phyloP scores from a whole-genome alignment of 1,284 basidiomycete genomes.

The Ceratobasidium papillatum region DNA sequence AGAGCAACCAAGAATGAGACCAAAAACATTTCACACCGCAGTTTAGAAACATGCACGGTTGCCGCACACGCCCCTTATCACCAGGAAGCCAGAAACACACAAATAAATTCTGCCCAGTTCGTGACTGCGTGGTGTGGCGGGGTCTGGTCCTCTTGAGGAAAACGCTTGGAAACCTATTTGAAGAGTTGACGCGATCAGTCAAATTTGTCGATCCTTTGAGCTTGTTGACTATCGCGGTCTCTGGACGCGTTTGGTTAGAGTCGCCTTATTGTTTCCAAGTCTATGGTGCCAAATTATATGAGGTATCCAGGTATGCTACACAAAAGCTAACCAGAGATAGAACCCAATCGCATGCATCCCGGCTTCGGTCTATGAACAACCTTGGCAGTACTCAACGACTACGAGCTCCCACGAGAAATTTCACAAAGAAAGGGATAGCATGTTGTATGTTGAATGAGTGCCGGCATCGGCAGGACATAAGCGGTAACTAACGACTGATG shows the following conservation, averaged over 20 bases:
- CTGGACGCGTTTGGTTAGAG: neutral
- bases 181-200: conserved; percentile 9
- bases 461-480: neutral
- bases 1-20: neutral
- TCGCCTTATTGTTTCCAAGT: neutral
- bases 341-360: neutral
- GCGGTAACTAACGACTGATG: neutral
- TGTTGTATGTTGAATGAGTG: neutral
- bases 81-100: neutral
- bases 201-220: conserved; percentile 1
- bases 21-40: neutral
- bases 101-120: neutral
- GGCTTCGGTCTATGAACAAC: no score
- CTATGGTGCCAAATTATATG: conserved; percentile 6
- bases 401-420: neutral
- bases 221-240: neutral
- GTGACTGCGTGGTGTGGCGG: neutral
- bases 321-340: neutral
- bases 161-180: neutral
- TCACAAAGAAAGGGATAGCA: neutral
- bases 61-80: neutral
- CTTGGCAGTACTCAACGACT: neutral
- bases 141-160: neutral
- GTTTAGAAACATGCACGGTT: neutral
- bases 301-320: neutral